Evolutionary conservation across 805 yeast species (phyloP).

Genomic region (Torulaspora quercuum): DNA sequence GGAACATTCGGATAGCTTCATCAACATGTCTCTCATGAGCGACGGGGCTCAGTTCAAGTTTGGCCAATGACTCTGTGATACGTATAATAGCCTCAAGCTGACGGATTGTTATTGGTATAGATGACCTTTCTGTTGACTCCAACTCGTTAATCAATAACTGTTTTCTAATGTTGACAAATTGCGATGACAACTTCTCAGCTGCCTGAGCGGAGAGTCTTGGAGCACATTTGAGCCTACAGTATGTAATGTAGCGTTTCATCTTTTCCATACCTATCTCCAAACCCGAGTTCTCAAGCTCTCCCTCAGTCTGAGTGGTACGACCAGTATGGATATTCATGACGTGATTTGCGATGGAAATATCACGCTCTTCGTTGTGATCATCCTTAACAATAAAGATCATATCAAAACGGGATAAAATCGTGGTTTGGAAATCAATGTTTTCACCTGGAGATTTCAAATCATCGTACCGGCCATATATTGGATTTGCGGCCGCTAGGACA

Average conservation of each 20-base stretch:
- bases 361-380: slow-evolving; percentile 83
- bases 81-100: slow-evolving; percentile 97
- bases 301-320: slow-evolving; percentile 43
- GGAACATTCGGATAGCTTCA: slow-evolving; percentile 90
- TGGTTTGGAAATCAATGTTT: slow-evolving; percentile 95
- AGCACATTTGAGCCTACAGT: slow-evolving; percentile 86
- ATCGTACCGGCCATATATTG: slow-evolving; percentile 93
- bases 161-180: slow-evolving; percentile 86
- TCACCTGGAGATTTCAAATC: slow-evolving; percentile 96
- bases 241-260: slow-evolving; percentile 89
- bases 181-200: slow-evolving; percentile 82
- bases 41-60: slow-evolving; percentile 72
- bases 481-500: slow-evolving; percentile 97
- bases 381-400: slow-evolving; percentile 98
- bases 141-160: slow-evolving; percentile 77
- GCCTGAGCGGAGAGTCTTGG: slow-evolving; percentile 89
- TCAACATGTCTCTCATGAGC: slow-evolving; percentile 89
- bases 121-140: slow-evolving; percentile 80
- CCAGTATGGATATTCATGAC: slow-evolving; percentile 95
- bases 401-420: slow-evolving; percentile 94
- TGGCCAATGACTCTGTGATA: slow-evolving; percentile 91
- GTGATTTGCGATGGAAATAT: slow-evolving; percentile 86
- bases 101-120: slow-evolving; percentile 96
- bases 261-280: slow-evolving; percentile 87
- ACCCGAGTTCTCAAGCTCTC: slow-evolving; percentile 50